A percentile compares a stretch with the other conserved stretches of the same genome.
Evolutionary conservation across 129 eudicot species (phyloP).

Genomic region (Tagetes erecta): DNA sequence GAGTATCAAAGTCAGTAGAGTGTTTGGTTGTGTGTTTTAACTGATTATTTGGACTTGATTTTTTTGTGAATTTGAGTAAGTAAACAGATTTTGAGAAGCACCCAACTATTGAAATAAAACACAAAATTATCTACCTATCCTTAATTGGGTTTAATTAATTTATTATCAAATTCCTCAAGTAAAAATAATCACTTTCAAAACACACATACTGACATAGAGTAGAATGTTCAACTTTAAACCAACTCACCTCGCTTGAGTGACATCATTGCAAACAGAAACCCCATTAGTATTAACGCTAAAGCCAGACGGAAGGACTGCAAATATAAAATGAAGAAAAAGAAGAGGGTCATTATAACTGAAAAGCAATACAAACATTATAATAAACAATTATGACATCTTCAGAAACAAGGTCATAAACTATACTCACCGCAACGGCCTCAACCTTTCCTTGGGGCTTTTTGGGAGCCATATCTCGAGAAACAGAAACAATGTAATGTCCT

Average conservation of each 20-base stretch:
- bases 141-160: not conserved
- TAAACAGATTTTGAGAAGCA: conserved; percentile 7
- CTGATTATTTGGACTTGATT: not conserved
- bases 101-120: not conserved
- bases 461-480: conserved; percentile 59
- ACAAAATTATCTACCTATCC: not conserved
- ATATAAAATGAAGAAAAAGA: not conserved
- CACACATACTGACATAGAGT: not conserved
- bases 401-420: conserved; percentile 4
- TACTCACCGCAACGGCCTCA: conserved; percentile 85
- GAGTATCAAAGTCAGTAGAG: too few species aligned
- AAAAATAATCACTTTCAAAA: not conserved
- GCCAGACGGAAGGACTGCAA: conserved; percentile 88
- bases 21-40: conserved; percentile 9
- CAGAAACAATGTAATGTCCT: conserved; percentile 84
- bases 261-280: conserved; percentile 63
- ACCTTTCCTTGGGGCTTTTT: conserved; percentile 58
- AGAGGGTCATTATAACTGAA: conserved; percentile 3
- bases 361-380: conserved; percentile 14
- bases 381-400: not conserved
- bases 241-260: conserved; percentile 76
- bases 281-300: conserved; percentile 50
- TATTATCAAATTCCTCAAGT: conserved; percentile 1
- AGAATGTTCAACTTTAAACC: not conserved
- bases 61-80: not conserved